Percentiles rank a stretch among this genome's conserved stretches.
These are phyloP conservation scores for Juncus inflexus DNA, from an alignment of 176 grass and related monocot species.

Conservation along the genomic window DNA sequence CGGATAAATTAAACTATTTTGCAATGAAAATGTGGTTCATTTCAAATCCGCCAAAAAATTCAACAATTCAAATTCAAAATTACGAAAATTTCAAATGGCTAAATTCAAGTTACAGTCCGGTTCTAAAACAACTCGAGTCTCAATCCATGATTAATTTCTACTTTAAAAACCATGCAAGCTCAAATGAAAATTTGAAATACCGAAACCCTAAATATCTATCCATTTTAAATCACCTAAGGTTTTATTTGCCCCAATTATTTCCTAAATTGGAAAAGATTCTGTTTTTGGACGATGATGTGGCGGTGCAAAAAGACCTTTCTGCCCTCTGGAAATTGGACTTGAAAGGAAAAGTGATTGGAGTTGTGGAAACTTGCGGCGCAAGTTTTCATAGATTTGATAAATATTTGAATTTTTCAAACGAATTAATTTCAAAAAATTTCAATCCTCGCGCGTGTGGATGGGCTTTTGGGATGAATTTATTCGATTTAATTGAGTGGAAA, in stretches of 20 bases:
- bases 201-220: slow-evolving; percentile 87
- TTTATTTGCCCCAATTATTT: slow-evolving; percentile 91
- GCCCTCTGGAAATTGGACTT: slow-evolving; percentile 71
- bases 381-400: slow-evolving; percentile 79
- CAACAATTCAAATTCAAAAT: slow-evolving; percentile 71
- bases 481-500: slow-evolving; percentile 92
- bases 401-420: slow-evolving; percentile 94
- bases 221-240: slow-evolving; percentile 93
- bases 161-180: slow-evolving; percentile 52
- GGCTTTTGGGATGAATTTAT: slow-evolving; percentile 95
- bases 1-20: slow-evolving; percentile 81
- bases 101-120: slow-evolving; percentile 84
- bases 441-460: slow-evolving; percentile 64
- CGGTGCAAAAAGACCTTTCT: slow-evolving; percentile 69
- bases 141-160: slow-evolving; percentile 81
- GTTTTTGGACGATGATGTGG: slow-evolving; percentile 89
- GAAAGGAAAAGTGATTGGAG: slow-evolving; percentile 87
- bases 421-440: slow-evolving; percentile 79
- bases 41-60: slow-evolving; percentile 60
- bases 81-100: slow-evolving; percentile 91
- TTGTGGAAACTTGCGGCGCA: slow-evolving; percentile 77
- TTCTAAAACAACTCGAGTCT: slow-evolving; percentile 81
- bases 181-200: slow-evolving; percentile 72
- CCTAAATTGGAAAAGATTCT: slow-evolving; percentile 75
- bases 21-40: slow-evolving; percentile 98